Conservation (phyloP, 257 asterid species). For the Solanum acaule region DNA sequence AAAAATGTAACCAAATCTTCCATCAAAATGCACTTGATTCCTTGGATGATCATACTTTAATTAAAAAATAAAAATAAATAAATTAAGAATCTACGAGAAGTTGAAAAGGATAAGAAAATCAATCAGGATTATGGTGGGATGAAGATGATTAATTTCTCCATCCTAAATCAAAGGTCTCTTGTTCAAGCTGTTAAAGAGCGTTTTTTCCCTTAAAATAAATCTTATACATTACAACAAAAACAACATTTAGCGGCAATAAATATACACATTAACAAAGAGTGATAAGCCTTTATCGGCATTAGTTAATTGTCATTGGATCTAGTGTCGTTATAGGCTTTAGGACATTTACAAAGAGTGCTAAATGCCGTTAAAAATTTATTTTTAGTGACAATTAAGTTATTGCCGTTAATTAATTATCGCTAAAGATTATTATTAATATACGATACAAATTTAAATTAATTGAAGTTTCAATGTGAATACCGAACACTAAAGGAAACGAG, state of each 20-base stretch:
- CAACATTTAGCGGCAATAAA: no score
- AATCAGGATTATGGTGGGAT: background rate
- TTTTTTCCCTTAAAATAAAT: background rate
- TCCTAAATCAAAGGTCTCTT: background rate
- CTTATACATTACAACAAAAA: background rate
- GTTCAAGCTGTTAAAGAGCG: fast-evolving
- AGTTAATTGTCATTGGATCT: no score
- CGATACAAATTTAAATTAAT: no score
- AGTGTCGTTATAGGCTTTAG: no score
- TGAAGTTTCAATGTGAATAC: background rate
- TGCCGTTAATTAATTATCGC: no score
- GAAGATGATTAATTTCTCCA: background rate
- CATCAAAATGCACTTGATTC: background rate
- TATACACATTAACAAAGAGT: no score
- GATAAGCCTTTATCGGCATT: no score
- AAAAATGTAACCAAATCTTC: background rate
- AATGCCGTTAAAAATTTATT: no score
- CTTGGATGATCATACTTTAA: background rate
- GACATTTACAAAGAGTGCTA: no score
- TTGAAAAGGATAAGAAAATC: background rate
- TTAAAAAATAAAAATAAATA: background rate
- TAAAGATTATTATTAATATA: no score
- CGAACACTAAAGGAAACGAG: background rate
- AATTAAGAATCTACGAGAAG: background rate
- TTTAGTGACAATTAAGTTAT: no score